A percentile compares a stretch with the other conserved stretches of the same genome.
phyloP scores from a whole-genome alignment of 2,329 filamentous ascomycete species.

The Neurospora sp. region DNA sequence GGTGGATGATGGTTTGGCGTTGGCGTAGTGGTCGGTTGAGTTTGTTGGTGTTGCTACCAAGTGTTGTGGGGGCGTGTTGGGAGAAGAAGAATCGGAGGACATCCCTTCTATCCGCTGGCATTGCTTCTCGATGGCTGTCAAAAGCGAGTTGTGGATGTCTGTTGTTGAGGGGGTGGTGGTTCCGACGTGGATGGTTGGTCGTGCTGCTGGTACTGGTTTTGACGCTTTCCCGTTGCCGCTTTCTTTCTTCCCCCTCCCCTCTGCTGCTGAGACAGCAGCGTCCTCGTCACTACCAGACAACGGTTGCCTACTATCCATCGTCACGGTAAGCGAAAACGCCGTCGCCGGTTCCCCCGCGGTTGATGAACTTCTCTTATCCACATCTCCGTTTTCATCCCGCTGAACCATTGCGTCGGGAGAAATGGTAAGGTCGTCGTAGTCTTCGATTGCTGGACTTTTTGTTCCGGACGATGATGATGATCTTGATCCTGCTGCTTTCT shows the following conservation, averaged over 20 bases:
- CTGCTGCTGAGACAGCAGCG: neutral
- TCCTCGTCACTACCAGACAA: neutral
- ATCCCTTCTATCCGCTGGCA: neutral
- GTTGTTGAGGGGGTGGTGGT: neutral
- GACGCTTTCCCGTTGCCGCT: neutral
- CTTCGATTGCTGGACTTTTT: neutral
- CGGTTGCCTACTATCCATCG: neutral
- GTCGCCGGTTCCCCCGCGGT: neutral
- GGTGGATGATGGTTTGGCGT: no score
- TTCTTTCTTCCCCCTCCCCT: neutral
- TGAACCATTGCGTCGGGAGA: neutral
- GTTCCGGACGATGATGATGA: neutral
- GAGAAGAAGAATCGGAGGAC: neutral
- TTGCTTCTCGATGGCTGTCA: neutral
- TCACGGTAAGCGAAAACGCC: neutral
- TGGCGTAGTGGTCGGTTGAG: neutral
- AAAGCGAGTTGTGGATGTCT: neutral
- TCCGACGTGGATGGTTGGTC: neutral
- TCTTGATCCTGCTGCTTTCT: neutral
- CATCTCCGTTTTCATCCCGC: neutral
- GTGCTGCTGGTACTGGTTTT: neutral
- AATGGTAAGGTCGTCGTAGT: neutral
- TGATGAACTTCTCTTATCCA: neutral
- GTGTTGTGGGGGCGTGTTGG: neutral
- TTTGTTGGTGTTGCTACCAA: neutral